Base-by-base conservation (phyloP, 768 basidiomycete genomes). In the Pleurotus giganteus region DNA sequence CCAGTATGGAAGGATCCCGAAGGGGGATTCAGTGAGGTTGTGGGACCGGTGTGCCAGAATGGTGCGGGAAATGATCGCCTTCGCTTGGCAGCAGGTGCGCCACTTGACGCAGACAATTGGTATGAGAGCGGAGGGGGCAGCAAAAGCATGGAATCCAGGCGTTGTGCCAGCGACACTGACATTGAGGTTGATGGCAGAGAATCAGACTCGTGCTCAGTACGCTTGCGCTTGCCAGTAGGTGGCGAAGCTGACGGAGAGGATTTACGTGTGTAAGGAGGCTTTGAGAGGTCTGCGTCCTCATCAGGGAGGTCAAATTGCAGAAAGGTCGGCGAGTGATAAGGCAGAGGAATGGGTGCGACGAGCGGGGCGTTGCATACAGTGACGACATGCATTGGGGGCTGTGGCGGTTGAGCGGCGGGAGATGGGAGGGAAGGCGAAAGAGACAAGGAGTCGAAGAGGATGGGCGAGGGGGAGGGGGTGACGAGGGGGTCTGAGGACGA, bases 271-370 rank as follows among this genome's bases (percentile, higher is more conserved):
- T 87, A 87, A 0, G 86, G 86, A 5, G 86, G 83, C 58, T 81
- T 81, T 0, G 86, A 87, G 37, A 87, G 78, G 63, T 88, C 85
- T 63, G 86, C 82, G 68, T 86, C 84, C 6, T 81, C 70, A 69
- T 86, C 85, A 0, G 86, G 86, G 54, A 78, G 71, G 54, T 84
- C 82, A 65, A 84, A 86, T 52, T 85, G 82, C 53, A 88, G 80
- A 65, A 86, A 86, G 0, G 79, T 81, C 24, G 86, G 86, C 8
- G 84, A 84, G 53, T 85, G 83, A 68, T 83, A 86, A 1, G 86
- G 86, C 32, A 87, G 79, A 0, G 86, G 86, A 23, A 80, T 80
- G 11, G 86, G 86, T 0, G 84, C 85, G 57, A 86, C 70, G 53
- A 88, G 74, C n/a, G 86, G 86, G 2, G 83, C 82, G 57, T 84